Percentiles rank a stretch among this genome's conserved stretches.
These are phyloP conservation scores for Sporothrix pseudoabietina DNA, from an alignment of 2,329 filamentous ascomycete species.

Conservation along the genomic window DNA sequence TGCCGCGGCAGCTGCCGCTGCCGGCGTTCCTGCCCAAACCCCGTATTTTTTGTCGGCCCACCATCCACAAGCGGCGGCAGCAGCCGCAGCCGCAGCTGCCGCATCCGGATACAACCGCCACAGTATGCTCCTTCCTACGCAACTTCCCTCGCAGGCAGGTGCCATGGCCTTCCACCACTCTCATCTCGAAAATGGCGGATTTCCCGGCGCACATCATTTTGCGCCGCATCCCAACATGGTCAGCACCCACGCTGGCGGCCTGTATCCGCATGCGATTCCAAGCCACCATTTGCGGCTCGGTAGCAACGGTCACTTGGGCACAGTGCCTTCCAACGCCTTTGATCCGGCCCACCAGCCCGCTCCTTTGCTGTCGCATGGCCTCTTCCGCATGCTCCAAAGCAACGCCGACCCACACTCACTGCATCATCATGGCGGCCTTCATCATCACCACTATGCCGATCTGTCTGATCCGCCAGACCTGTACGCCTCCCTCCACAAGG, in stretches of 20 bases:
- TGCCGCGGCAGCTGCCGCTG: conserved; percentile 52
- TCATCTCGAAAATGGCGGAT: conserved; percentile 28
- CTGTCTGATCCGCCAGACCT: conserved; percentile 75
- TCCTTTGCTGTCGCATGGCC: conserved; percentile 67
- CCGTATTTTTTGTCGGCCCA: conserved; percentile 50
- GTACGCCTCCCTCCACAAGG: conserved; percentile 72
- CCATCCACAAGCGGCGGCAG: conserved; percentile 56
- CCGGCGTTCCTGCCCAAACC: conserved; percentile 51
- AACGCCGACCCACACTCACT: conserved; percentile 70
- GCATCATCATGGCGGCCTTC: conserved; percentile 58
- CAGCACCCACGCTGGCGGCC: conserved; percentile 22
- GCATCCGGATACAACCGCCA: conserved; percentile 50
- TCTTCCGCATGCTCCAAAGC: conserved; percentile 74
- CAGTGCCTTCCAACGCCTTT: conserved; percentile 46
- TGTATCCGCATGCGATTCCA: conserved; percentile 29
- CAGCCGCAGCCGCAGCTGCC: conserved; percentile 36
- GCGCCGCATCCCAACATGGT: conserved; percentile 10
- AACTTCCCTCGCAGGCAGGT: conserved; percentile 52
- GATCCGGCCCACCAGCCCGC: conserved; percentile 58
- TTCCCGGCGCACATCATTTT: conserved; percentile 24
- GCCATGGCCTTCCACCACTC: conserved; percentile 32
- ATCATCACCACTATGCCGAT: conserved; percentile 70
- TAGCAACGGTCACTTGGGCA: conserved; percentile 22
- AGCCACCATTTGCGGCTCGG: conserved; percentile 28
- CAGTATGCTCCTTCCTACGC: conserved; percentile 62